Percentiles rank a stretch among this genome's conserved stretches.
Conservation (phyloP, 345 rosid species). For the Bruguiera gymnorhiza region DNA sequence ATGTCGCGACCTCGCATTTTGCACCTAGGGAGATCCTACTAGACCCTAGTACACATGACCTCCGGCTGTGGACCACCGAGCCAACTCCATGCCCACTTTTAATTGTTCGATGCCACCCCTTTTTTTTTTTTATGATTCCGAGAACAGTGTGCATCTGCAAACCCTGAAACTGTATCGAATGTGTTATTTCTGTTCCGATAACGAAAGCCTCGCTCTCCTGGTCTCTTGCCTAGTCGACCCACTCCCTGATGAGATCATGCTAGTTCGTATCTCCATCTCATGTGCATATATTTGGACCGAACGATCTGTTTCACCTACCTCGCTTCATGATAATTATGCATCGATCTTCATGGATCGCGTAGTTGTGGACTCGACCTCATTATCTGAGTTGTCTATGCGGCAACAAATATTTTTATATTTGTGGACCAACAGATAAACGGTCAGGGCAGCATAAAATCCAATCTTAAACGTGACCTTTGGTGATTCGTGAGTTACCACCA, state of each 20-base stretch:
- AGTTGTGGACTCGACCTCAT: not conserved
- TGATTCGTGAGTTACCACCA: too few species aligned
- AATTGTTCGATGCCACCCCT: too few species aligned
- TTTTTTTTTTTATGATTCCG: not conserved
- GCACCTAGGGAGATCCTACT: too few species aligned
- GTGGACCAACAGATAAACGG: not conserved
- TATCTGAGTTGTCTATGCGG: not conserved
- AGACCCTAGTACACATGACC: too few species aligned
- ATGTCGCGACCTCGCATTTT: too few species aligned
- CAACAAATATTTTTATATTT: not conserved
- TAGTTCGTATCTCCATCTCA: constrained; percentile 5
- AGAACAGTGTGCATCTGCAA: not conserved
- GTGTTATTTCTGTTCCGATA: not conserved
- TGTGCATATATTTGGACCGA: constrained; percentile 7
- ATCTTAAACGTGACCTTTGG: too few species aligned
- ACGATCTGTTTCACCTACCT: constrained; percentile 23
- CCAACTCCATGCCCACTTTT: too few species aligned
- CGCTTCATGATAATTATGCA: not conserved
- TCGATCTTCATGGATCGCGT: not conserved
- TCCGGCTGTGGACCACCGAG: too few species aligned
- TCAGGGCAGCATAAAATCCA: not conserved
- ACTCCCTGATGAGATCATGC: constrained; percentile 10
- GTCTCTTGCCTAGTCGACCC: not conserved
- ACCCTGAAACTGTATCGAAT: not conserved
- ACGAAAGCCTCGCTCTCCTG: not conserved